Evolutionary conservation across 2,329 filamentous ascomycete genomes (phyloP).

Genomic region (Colletotrichum ledebouriae): DNA sequence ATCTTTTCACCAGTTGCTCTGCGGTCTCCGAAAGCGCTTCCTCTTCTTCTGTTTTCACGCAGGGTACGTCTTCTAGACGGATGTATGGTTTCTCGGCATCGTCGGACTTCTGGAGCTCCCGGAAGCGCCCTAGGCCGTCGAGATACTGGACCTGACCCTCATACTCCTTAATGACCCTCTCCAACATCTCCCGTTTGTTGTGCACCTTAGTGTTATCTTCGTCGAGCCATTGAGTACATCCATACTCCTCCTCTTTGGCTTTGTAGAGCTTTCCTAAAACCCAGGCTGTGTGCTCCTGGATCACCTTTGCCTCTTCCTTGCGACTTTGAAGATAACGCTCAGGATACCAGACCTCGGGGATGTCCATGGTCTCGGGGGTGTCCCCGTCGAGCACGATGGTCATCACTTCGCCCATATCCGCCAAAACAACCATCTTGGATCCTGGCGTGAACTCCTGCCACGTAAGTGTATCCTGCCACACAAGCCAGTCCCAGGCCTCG

Average conservation of each 20-base stretch:
- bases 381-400: slow-evolving; percentile 61
- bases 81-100: slow-evolving; percentile 56
- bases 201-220: slow-evolving; percentile 40
- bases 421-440: slow-evolving; percentile 59
- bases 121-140: slow-evolving; percentile 52
- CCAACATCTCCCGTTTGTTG: slow-evolving; percentile 51
- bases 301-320: slow-evolving; percentile 60
- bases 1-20: slow-evolving; percentile 51
- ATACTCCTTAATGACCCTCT: slow-evolving; percentile 46
- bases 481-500: slow-evolving; percentile 61
- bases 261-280: slow-evolving; percentile 45
- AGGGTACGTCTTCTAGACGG: slow-evolving; percentile 56
- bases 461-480: slow-evolving; percentile 61
- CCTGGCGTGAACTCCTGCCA: slow-evolving; percentile 52
- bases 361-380: slow-evolving; percentile 59
- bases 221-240: slow-evolving; percentile 44
- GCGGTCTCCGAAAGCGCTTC: slow-evolving; percentile 48
- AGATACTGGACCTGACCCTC: slow-evolving; percentile 50
- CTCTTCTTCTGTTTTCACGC: slow-evolving; percentile 52
- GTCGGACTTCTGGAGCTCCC: slow-evolving; percentile 53
- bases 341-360: slow-evolving; percentile 66
- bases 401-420: slow-evolving; percentile 64
- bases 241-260: slow-evolving; percentile 40
- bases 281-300: slow-evolving; percentile 54
- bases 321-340: slow-evolving; percentile 65